Conservation (phyloP, 352 stramenopile species). For the Globisporangium carolinianum region DNA sequence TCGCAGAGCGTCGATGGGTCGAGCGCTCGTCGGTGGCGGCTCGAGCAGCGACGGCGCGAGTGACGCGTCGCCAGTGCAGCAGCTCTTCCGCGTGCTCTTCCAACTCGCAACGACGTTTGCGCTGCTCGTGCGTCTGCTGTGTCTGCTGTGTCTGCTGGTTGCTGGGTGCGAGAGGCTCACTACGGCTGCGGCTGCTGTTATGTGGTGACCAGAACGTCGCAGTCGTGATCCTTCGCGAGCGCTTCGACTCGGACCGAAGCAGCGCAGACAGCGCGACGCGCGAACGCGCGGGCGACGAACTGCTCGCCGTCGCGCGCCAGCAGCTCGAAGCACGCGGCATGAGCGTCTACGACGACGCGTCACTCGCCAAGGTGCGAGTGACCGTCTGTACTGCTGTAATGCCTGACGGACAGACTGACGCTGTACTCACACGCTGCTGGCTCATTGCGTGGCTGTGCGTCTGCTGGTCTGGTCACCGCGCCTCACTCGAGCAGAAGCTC, state of each 20-base stretch:
- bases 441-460: no score
- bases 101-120: slow-evolving; percentile 36
- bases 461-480: no score
- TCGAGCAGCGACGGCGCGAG: not conserved
- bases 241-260: slow-evolving; percentile 30
- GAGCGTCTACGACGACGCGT: slow-evolving; percentile 24
- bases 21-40: slow-evolving; percentile 10
- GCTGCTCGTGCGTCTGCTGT: slow-evolving; percentile 23
- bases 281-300: slow-evolving; percentile 21
- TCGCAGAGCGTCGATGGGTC: slow-evolving; percentile 24
- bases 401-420: not conserved
- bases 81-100: slow-evolving; percentile 26
- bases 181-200: not conserved
- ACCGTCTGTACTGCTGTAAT: not conserved
- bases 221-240: slow-evolving; percentile 53
- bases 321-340: slow-evolving; percentile 47
- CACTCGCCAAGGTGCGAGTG: slow-evolving; percentile 29
- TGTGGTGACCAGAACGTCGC: slow-evolving; percentile 37
- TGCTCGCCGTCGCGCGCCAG: slow-evolving; percentile 49
- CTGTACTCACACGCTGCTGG: not conserved
- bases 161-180: not conserved
- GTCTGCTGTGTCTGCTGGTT: not conserved
- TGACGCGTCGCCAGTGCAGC: not conserved
- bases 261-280: not conserved
- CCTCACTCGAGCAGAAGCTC: slow-evolving; percentile 29